Percentiles rank a stretch among this genome's conserved stretches.
Conservation (phyloP, 305 asterid genomes). For the Solanum hybrid region DNA sequence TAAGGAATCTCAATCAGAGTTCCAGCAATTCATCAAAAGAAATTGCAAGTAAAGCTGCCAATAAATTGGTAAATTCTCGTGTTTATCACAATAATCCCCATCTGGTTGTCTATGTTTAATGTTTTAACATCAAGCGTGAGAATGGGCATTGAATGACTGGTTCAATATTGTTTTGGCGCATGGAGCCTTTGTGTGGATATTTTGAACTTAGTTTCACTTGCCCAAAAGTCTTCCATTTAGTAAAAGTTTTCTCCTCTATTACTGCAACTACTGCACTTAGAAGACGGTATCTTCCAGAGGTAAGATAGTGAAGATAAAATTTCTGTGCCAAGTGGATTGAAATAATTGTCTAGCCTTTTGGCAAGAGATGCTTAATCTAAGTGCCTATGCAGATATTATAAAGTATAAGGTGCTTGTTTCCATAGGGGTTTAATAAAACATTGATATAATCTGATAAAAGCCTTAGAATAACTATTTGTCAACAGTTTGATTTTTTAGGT, state of each 20-base stretch:
- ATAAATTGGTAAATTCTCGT: conserved; percentile 6
- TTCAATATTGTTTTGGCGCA: not conserved
- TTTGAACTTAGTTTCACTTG: not conserved
- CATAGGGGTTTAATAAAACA: not conserved
- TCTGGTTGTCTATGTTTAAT: not conserved
- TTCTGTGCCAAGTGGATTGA: not conserved
- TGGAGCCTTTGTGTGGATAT: not conserved
- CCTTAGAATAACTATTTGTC: not conserved
- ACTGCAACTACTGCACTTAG: not conserved
- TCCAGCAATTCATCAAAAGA: conserved; percentile 5
- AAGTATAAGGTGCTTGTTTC: not conserved
- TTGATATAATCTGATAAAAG: not conserved
- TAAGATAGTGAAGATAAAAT: not conserved
- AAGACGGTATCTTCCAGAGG: not conserved
- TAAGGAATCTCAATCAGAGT: conserved; percentile 1
- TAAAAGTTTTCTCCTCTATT: not conserved
- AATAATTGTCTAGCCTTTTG: not conserved
- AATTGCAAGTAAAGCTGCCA: conserved; percentile 5
- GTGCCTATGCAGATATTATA: not conserved
- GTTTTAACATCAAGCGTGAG: not conserved
- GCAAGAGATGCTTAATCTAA: not conserved
- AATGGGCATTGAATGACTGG: not conserved
- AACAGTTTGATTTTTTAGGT: not conserved
- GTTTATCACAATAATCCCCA: not conserved
- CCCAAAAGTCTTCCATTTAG: not conserved